These are phyloP conservation scores for Chaetoceros muelleri DNA, from an alignment of 108 stramenopile species.

Conservation along the genomic window DNA sequence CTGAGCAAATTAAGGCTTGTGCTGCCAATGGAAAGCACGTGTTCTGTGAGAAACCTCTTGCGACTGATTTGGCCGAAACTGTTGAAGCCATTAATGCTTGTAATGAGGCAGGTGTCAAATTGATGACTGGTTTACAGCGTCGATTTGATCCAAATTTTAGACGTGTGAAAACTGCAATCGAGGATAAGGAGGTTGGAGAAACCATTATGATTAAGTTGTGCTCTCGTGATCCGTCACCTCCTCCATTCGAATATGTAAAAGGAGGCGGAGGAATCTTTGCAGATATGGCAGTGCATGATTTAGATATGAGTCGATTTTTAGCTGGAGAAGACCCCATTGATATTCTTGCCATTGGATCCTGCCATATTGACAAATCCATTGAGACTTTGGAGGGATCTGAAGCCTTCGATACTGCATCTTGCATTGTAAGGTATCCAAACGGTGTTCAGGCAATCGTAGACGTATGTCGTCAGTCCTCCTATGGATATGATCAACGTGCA, in stretches of 20 bases:
- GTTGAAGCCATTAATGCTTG: constrained; percentile 93
- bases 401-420: constrained; percentile 85
- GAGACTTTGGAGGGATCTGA: constrained; percentile 75
- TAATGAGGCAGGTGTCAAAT: constrained; percentile 82
- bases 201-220: constrained; percentile 85
- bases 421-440: constrained; percentile 83
- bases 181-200: constrained; percentile 77
- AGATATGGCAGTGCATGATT: constrained; percentile 97
- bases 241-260: constrained; percentile 90
- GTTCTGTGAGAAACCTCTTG: constrained; percentile 95
- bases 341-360: constrained; percentile 79
- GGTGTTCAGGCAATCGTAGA: constrained; percentile 90
- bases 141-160: constrained; percentile 93
- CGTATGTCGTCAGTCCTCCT: constrained; percentile 91
- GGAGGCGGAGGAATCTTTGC: constrained; percentile 95
- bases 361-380: constrained; percentile 92
- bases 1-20: constrained; percentile 87
- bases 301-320: constrained; percentile 92
- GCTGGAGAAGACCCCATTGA: constrained; percentile 87
- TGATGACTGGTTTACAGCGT: constrained; percentile 92
- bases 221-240: constrained; percentile 89
- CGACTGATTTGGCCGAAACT: constrained; percentile 88
- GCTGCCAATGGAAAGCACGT: constrained; percentile 91
- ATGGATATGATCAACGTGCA: constrained; percentile 97
- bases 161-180: constrained; percentile 76